Base-by-base conservation (phyloP, 108 stramenopile genomes). In the Fragilariopsis cylindrus region DNA sequence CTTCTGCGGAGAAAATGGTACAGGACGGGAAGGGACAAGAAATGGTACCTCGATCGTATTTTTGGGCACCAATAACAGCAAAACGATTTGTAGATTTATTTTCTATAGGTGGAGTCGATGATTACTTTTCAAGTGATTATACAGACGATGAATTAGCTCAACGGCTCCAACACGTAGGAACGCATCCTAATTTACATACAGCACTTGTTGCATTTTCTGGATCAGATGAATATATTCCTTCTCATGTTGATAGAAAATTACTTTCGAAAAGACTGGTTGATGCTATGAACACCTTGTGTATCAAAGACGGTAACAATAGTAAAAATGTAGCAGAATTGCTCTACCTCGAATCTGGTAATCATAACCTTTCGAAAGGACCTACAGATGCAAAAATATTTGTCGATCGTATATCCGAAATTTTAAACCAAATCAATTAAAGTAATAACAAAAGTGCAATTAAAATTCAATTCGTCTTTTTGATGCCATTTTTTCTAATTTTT, bases 31-130 rank as follows among this genome's bases (percentile, higher is more conserved):
- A 81, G 54, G 87, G 77, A 7, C 71, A 90, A 8, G 97, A 97
- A 84, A 92, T 97, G 90, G 92, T 98, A 92, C 97, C 97, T 19
- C 86, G 93, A 18, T 73, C 70, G 1, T 76, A 94, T 21, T 88
- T 92, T 76, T 93, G 93, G 92, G 93, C 95, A 7, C 97, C 97
- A n/a, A 95, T 98, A 12, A 97, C 97, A 13, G 94, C 96, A 12
- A 73, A 89, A 53, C 83, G 97, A 2, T 98, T 85, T 74, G 41
- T 96, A 12, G 91, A 90, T 54, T 73, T 98, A 45, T 81, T 91
- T 7, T 87, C 84, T 65, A 65, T 76, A 49, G 85, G 89, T 19
- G 97, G 97, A 15, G 73, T 78, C 9, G 97, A 98, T 75, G 97
- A 98, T 75, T 96, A 87, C 86, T 98, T 98, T 69, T 95, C 93